These are phyloP conservation scores for Colletotrichum sp. DNA, from an alignment of 2,329 filamentous ascomycete genomes.

Conservation along the genomic window DNA sequence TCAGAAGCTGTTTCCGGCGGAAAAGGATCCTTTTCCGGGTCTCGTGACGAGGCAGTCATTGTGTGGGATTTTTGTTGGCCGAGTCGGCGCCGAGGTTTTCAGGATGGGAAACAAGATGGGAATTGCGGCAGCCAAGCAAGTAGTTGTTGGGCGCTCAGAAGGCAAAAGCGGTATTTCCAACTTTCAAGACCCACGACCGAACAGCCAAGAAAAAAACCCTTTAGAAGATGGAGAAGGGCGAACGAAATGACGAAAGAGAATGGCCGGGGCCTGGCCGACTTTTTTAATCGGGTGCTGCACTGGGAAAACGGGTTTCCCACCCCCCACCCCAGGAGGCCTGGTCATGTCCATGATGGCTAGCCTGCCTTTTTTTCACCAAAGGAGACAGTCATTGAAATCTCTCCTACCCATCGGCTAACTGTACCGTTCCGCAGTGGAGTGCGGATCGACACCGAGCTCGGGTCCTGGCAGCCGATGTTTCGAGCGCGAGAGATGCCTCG, in stretches of 20 bases:
- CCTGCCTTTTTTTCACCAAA: not conserved
- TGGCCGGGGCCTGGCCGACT: not conserved
- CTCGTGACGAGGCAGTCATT: not conserved
- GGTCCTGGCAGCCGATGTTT: constrained; percentile 13
- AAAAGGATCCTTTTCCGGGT: constrained; percentile 17
- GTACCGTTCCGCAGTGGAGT: constrained; percentile 16
- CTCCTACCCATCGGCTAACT: not conserved
- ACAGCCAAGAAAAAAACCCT: not conserved
- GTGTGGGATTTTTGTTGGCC: not conserved
- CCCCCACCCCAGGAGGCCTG: not conserved
- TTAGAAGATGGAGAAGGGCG: not conserved
- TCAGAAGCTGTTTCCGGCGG: not conserved
- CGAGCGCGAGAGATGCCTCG: constrained; percentile 12
- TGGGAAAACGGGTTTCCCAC: not conserved
- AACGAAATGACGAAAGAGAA: constrained; percentile 4
- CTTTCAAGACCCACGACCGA: not conserved
- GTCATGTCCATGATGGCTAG: constrained; percentile 11
- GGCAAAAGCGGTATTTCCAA: not conserved
- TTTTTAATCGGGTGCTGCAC: constrained; percentile 10
- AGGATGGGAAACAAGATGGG: not conserved
- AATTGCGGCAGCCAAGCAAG: not conserved
- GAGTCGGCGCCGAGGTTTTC: constrained; percentile 8
- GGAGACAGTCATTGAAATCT: not conserved
- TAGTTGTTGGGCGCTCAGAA: not conserved
- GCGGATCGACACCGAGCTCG: constrained; percentile 19